Conservation (phyloP, 2,329 filamentous ascomycete genomes). For the Xylaria sp. region DNA sequence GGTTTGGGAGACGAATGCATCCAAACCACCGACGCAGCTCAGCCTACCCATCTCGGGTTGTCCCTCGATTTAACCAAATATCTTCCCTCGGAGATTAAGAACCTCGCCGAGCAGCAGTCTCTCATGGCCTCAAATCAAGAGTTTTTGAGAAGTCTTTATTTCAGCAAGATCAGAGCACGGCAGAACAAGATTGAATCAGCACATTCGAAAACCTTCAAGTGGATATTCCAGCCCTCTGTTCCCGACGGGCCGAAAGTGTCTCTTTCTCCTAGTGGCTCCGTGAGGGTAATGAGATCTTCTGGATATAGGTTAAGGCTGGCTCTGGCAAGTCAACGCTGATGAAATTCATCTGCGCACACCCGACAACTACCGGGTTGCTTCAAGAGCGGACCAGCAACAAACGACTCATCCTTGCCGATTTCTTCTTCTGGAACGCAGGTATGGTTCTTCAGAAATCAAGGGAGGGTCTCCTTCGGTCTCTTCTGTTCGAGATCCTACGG, state of each 20-base stretch:
- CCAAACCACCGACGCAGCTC: background rate
- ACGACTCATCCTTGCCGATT: background rate
- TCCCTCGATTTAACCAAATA: background rate
- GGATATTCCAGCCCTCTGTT: constrained; percentile 4
- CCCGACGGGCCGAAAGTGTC: constrained; percentile 1
- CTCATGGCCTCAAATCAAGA: background rate
- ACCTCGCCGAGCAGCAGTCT: constrained; percentile 7
- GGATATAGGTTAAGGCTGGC: constrained; percentile 9
- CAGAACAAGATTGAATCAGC: constrained; percentile 4
- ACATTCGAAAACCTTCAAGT: constrained; percentile 7
- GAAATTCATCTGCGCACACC: constrained; percentile 7
- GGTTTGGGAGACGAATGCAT: background rate
- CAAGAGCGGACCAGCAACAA: background rate
- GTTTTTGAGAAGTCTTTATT: constrained; percentile 8
- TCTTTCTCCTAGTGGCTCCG: constrained; percentile 2
- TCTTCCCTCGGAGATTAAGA: background rate
- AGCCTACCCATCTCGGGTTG: background rate
- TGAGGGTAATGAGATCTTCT: constrained; percentile 5
- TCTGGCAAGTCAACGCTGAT: constrained; percentile 12
- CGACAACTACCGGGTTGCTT: background rate
- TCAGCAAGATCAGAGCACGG: constrained; percentile 5
- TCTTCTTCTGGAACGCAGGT: constrained; percentile 10
- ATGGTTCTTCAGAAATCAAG: constrained; percentile 10
- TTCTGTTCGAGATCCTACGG: constrained; percentile 7
- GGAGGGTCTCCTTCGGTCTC: constrained; percentile 4